phyloP scores from a whole-genome alignment of 352 stramenopile species.

The Globisporangium rhizosaccharum region DNA sequence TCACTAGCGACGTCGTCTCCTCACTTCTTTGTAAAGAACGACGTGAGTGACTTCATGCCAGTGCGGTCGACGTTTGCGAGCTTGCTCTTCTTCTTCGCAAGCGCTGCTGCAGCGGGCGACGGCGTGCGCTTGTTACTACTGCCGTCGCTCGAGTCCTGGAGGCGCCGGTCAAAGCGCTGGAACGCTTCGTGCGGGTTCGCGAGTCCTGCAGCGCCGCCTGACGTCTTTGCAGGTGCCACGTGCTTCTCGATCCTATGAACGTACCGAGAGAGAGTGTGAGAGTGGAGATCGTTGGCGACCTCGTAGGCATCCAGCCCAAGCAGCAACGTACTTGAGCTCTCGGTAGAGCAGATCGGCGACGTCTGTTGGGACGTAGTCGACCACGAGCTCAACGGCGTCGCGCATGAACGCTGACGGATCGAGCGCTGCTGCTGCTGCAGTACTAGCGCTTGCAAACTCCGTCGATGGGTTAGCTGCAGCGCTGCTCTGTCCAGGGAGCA shows the following conservation, averaged over 20 bases:
- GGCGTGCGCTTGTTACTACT: slow-evolving; percentile 31
- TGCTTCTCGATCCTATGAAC: slow-evolving; percentile 24
- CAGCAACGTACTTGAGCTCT: slow-evolving; percentile 47
- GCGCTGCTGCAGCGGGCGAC: slow-evolving; percentile 17
- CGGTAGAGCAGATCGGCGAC: slow-evolving; percentile 41
- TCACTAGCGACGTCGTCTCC: too few relatives aligned
- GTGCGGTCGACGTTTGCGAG: slow-evolving; percentile 65
- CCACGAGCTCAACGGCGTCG: slow-evolving; percentile 52
- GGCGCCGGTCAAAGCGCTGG: slow-evolving; percentile 25
- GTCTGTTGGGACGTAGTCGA: slow-evolving; percentile 46
- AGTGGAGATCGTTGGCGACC: background rate
- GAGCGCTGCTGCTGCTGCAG: background rate
- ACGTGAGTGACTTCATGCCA: slow-evolving; percentile 82
- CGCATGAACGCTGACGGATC: slow-evolving; percentile 16
- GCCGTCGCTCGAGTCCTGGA: slow-evolving; percentile 16
- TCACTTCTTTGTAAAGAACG: slow-evolving; percentile 79
- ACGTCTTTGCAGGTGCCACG: slow-evolving; percentile 13
- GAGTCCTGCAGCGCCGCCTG: background rate
- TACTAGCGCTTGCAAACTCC: background rate
- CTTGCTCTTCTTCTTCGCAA: slow-evolving; percentile 78
- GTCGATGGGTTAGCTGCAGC: slow-evolving; percentile 5
- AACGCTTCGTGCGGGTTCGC: slow-evolving; percentile 13
- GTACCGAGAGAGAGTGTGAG: background rate
- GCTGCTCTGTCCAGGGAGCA: slow-evolving; percentile 1
- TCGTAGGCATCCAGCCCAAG: background rate